These are phyloP conservation scores for Francoa sonchifolia DNA, from an alignment of 441 rosid species.

Conservation along the genomic window DNA sequence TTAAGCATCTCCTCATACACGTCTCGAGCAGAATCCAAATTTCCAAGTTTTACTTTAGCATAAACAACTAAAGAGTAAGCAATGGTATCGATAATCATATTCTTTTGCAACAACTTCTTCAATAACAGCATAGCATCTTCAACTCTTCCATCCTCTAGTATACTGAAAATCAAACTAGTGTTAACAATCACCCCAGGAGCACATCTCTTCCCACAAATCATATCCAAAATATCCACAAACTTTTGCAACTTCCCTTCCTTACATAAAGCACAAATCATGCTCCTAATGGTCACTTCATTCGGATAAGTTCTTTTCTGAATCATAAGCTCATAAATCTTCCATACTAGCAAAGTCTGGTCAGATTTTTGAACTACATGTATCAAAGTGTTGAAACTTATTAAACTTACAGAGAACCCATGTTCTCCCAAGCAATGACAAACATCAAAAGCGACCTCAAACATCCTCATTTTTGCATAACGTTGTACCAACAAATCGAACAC, in stretches of 20 bases:
- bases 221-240: constrained; percentile 37
- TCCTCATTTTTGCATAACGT: constrained; percentile 47
- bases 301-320: constrained; percentile 39
- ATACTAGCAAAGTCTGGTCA: constrained; percentile 27
- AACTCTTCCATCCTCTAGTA: constrained; percentile 38
- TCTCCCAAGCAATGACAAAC: constrained; percentile 33
- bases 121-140: constrained; percentile 37
- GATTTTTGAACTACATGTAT: constrained; percentile 49
- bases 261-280: constrained; percentile 48
- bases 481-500: constrained; percentile 65
- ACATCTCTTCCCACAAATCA: constrained; percentile 55
- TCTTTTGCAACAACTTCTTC: constrained; percentile 60
- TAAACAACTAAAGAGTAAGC: constrained; percentile 51
- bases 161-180: constrained; percentile 35
- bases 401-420: constrained; percentile 39
- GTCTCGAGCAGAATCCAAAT: constrained; percentile 33
- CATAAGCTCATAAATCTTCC: constrained; percentile 65
- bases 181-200: constrained; percentile 49
- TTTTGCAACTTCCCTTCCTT: constrained; percentile 55
- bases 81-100: constrained; percentile 47
- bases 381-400: constrained; percentile 39
- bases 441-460: constrained; percentile 39
- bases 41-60: constrained; percentile 29
- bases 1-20: constrained; percentile 56
- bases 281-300: constrained; percentile 30